Conservation (phyloP, 768 basidiomycete species). For the Mycena haematopus region DNA sequence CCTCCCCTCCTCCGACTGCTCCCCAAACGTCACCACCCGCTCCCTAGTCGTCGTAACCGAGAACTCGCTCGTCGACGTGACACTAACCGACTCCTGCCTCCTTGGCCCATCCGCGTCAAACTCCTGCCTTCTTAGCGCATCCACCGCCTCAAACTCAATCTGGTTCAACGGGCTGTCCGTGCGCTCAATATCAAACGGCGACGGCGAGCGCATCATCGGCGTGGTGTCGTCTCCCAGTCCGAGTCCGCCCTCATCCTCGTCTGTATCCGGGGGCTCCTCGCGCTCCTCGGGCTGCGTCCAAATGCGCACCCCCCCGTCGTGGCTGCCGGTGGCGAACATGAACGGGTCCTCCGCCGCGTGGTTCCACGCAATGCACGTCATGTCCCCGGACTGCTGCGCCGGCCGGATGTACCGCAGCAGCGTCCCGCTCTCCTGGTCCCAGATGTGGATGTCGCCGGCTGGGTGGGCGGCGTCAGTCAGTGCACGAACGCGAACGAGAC, state of each 20-base stretch:
- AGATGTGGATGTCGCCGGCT: conserved; percentile 87
- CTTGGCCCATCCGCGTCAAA: too few species aligned
- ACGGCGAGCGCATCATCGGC: conserved; percentile 17
- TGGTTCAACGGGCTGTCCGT: conserved; percentile 31
- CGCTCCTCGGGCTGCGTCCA: conserved; percentile 58
- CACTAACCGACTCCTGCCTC: conserved; percentile 12
- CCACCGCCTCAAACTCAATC: conserved; percentile 27
- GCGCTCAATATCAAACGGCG: conserved; percentile 28
- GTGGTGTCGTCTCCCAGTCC: conserved; percentile 8
- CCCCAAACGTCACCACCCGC: conserved; percentile 26
- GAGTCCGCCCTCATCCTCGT: conserved; percentile 25
- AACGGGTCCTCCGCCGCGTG: conserved; percentile 65
- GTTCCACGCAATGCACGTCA: conserved; percentile 87
- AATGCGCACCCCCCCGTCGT: conserved; percentile 77
- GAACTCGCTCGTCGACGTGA: conserved; percentile 17
- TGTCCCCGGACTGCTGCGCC: conserved; percentile 61
- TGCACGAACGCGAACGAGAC: not conserved
- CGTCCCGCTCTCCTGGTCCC: conserved; percentile 82
- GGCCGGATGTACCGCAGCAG: conserved; percentile 74
- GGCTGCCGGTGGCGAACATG: conserved; percentile 80
- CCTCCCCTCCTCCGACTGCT: not conserved
- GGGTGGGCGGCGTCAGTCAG: conserved; percentile 4
- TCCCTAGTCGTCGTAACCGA: conserved; percentile 21
- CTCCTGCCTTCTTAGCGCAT: too few species aligned
- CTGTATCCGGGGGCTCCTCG: too few species aligned